Evolutionary conservation across 2,329 filamentous ascomycete genomes (phyloP).

Genomic region (Xylaria sp.): DNA sequence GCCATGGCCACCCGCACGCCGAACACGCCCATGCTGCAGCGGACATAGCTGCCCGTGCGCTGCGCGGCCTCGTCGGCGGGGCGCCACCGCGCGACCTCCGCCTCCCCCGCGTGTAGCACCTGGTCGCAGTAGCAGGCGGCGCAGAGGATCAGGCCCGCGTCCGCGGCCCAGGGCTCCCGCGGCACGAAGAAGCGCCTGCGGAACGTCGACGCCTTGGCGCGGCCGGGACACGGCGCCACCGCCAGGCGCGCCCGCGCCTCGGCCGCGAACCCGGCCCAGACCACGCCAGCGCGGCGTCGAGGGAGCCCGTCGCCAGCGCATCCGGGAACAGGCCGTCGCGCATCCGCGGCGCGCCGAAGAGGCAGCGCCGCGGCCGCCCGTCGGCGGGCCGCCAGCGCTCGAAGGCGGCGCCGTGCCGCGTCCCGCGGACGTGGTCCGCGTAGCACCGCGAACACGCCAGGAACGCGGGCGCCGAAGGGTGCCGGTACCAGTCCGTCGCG

Average conservation of each 20-base stretch:
- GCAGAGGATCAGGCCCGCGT: constrained; percentile 21
- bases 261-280: constrained; percentile 33
- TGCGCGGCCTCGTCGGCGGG: constrained; percentile 20
- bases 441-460: constrained; percentile 47
- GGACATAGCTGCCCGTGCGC: constrained; percentile 7
- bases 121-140: constrained; percentile 36
- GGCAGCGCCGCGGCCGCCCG: constrained; percentile 29
- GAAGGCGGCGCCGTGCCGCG: constrained; percentile 37
- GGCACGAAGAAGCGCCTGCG: too few species aligned
- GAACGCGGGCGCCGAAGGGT: constrained; percentile 38
- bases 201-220: too few species aligned
- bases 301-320: constrained; percentile 32
- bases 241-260: too few species aligned
- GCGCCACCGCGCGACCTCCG: constrained; percentile 28
- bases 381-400: constrained; percentile 25
- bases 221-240: too few species aligned
- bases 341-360: constrained; percentile 39
- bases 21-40: constrained; percentile 37
- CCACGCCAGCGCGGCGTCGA: constrained; percentile 34
- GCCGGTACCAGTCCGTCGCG: constrained; percentile 43
- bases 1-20: constrained; percentile 38
- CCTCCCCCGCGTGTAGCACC: constrained; percentile 37
- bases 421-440: constrained; percentile 40
- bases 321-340: constrained; percentile 40
- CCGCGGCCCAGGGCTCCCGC: constrained; percentile 35